These are phyloP conservation scores for Plectosphaerella cucumerina DNA, from an alignment of 2,329 filamentous ascomycete species.

Conservation along the genomic window DNA sequence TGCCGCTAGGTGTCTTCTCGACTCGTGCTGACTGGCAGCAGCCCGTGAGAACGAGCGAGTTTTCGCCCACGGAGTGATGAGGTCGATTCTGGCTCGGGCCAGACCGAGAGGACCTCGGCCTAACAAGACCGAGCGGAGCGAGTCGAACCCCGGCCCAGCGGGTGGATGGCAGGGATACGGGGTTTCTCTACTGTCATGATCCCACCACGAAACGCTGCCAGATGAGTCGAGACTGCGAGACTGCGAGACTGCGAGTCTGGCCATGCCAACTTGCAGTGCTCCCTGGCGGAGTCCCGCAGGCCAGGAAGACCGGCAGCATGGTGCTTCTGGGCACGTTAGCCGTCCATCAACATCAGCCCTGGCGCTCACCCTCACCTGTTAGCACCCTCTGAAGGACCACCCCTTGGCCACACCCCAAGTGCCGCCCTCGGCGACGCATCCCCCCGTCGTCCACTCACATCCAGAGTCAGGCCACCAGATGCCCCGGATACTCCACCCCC, in stretches of 20 bases:
- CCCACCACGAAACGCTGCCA: background rate
- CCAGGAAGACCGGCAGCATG: background rate
- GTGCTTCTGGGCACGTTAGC: background rate
- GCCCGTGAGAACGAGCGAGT: too few species aligned
- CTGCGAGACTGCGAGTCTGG: background rate
- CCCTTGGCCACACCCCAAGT: background rate
- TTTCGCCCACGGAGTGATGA: background rate
- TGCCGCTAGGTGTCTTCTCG: background rate
- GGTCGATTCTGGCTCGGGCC: background rate
- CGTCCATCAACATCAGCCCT: too few species aligned
- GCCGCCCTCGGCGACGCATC: background rate
- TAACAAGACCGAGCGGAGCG: background rate
- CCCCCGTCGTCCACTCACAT: background rate
- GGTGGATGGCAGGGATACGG: background rate
- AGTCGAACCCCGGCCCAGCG: background rate
- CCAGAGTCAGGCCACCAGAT: background rate
- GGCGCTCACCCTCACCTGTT: too few species aligned
- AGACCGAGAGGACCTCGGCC: background rate
- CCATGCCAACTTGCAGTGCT: background rate
- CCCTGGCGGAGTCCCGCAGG: background rate
- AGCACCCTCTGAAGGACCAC: background rate
- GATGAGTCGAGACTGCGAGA: background rate
- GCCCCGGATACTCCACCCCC: conserved; percentile 1
- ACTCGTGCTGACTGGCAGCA: too few species aligned
- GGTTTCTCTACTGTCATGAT: background rate